These are phyloP conservation scores for Acanthamoeba healyi DNA, from an alignment of 208 protist species.

Conservation along the genomic window DNA sequence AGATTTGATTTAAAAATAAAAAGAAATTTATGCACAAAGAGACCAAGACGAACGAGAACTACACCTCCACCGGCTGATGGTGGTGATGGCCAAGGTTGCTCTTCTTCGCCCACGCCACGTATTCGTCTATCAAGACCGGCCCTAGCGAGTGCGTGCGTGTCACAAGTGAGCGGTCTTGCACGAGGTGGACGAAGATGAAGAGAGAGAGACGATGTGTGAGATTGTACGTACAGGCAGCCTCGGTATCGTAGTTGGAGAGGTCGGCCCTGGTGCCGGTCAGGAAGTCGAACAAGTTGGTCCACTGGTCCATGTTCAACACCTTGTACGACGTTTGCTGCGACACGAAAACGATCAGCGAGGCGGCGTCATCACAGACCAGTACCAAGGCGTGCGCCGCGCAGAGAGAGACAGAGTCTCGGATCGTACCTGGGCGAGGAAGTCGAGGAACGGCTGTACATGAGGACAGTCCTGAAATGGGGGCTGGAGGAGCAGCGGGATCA, in stretches of 20 bases:
- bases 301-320: slow-evolving; percentile 14
- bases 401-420: neutral
- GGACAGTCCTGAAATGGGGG: neutral
- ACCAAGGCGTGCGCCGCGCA: neutral
- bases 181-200: neutral
- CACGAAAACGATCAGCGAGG: neutral
- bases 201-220: neutral
- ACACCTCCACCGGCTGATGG: neutral
- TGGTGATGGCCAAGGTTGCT: neutral
- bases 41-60: neutral
- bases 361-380: too few species aligned
- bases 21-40: neutral
- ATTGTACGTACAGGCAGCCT: neutral
- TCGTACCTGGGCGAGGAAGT: neutral
- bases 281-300: neutral
- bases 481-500: neutral
- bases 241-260: neutral
- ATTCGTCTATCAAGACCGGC: neutral
- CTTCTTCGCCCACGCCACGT: neutral
- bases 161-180: too few species aligned
- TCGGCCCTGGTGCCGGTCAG: neutral
- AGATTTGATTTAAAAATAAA: too few species aligned
- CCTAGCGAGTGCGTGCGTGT: too few species aligned
- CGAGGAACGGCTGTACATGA: neutral
- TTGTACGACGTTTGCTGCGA: slow-evolving; percentile 9